A percentile compares a stretch with the other conserved stretches of the same genome.
Conservation (phyloP, 352 stramenopile genomes). For the Phytophthora fragariae region DNA sequence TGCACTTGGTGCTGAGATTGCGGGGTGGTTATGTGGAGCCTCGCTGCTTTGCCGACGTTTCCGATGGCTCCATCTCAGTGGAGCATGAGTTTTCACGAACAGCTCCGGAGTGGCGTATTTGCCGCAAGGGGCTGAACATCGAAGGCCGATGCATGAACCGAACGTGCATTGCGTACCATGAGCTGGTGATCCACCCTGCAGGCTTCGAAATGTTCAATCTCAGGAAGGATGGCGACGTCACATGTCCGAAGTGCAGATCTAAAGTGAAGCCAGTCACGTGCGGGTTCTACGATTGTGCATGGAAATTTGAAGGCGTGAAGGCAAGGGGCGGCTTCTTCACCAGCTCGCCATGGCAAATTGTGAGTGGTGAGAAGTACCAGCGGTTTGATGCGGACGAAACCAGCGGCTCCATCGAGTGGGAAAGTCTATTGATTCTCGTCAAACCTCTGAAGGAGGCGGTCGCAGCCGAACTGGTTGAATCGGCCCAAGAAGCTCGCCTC, state of each 20-base stretch:
- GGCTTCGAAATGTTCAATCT: slow-evolving; percentile 32
- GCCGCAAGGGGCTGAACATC: slow-evolving; percentile 32
- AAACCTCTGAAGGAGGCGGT: too few species aligned
- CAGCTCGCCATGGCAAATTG: slow-evolving; percentile 34
- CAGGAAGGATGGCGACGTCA: slow-evolving; percentile 4
- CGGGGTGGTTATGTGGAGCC: neutral
- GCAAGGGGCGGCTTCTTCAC: slow-evolving; percentile 3
- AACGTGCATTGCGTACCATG: slow-evolving; percentile 14
- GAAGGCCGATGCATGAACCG: slow-evolving; percentile 32
- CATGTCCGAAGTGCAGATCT: slow-evolving; percentile 25
- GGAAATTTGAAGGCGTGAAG: slow-evolving; percentile 45
- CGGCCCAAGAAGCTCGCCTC: too few species aligned
- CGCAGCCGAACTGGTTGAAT: too few species aligned
- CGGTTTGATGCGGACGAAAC: slow-evolving; percentile 30
- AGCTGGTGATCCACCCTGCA: slow-evolving; percentile 22
- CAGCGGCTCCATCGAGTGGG: slow-evolving; percentile 25
- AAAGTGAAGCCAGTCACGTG: slow-evolving; percentile 26
- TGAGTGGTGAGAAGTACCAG: slow-evolving; percentile 27
- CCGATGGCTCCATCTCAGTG: neutral
- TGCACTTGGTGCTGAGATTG: neutral
- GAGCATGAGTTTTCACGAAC: neutral
- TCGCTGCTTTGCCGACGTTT: slow-evolving; percentile 1
- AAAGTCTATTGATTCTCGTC: slow-evolving; percentile 29
- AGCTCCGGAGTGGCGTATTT: slow-evolving; percentile 18
- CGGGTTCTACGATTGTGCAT: slow-evolving; percentile 42